Percentiles rank a stretch among this genome's conserved stretches.
phyloP scores from a whole-genome alignment of 2,329 filamentous ascomycete species.

The Parastagonospora avenae region DNA sequence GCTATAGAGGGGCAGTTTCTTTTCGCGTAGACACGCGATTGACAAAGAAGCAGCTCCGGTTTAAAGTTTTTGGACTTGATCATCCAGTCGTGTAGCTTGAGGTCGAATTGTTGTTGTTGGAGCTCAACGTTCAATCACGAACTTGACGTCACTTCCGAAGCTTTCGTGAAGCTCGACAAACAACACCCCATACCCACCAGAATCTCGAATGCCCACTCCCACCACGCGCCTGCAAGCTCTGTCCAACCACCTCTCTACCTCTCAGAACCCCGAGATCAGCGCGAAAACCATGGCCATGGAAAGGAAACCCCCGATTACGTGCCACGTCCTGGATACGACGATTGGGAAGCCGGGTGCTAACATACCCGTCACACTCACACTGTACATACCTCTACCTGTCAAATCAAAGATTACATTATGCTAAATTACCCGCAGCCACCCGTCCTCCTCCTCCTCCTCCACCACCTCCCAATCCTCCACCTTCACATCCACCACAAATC shows the following conservation, averaged over 20 bases:
- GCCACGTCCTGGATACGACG: slow-evolving; percentile 85
- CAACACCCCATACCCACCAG: background rate
- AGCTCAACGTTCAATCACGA: background rate
- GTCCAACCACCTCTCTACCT: slow-evolving; percentile 19
- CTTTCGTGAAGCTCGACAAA: background rate
- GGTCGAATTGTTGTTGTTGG: background rate
- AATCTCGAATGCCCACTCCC: slow-evolving; percentile 21
- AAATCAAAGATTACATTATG: too few species aligned
- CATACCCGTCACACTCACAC: slow-evolving; percentile 69
- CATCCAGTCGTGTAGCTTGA: background rate
- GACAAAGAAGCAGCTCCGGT: too few species aligned
- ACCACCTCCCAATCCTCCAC: slow-evolving; percentile 56
- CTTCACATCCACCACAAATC: slow-evolving; percentile 73
- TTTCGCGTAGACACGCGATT: background rate
- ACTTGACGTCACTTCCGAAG: background rate
- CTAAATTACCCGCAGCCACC: slow-evolving; percentile 10
- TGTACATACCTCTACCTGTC: too few species aligned
- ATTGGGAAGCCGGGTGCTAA: slow-evolving; percentile 69
- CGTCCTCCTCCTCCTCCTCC: slow-evolving; percentile 48
- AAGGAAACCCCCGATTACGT: slow-evolving; percentile 69
- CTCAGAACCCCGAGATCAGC: slow-evolving; percentile 6
- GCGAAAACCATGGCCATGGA: slow-evolving; percentile 24
- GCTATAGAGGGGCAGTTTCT: background rate
- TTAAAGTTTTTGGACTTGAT: too few species aligned
- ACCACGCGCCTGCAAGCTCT: slow-evolving; percentile 28